Evolutionary conservation across 306 rosid genomes (phyloP), one percentile per base, ranked within the genome.

Genomic region (Prunus armeniaca): DNA sequence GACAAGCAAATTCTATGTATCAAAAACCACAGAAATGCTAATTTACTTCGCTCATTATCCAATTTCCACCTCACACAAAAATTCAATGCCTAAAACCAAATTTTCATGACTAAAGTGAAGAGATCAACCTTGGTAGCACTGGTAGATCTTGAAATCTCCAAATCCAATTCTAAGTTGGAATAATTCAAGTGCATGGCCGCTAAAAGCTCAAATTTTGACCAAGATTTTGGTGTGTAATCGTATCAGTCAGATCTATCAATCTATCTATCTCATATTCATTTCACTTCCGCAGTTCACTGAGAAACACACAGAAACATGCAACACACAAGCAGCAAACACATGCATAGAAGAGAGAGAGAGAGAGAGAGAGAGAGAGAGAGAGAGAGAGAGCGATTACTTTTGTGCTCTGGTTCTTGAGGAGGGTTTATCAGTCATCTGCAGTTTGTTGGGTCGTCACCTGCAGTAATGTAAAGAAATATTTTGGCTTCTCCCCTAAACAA

Each of bases 381-480:
- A 65, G 3, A 46, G 38, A 49, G 57, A 24, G 0, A 5, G 47
- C 13, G 9, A 25, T 51, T 58, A 73, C 76, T 43, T 41, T 2
- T 41, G 17, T 6, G 67, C 45, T 43, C 27, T 19, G 76, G 67
- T 73, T 73, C 67, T 43, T 7, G 56, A 43, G 55, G 27, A 73
- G 55, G 67, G 55, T 58, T 24, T 58, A 58, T 73, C 57, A 58
- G 76, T 73, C 76, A 43, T 58, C 56, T 58, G 67, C 17, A 30
- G 58, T 41, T 22, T 30, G 80, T 11, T 69, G 63, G 69, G 56
- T 28, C n/a, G 50, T 24, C 5, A 34, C 52, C 75, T 57, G 76
- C 52, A 72, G 67, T 25, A 3, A 65, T 43, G 64, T 49, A 14
- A 15, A 8, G 3, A 5, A 66, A 10, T 17, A 8, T 30, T 18